Evolutionary conservation across 169 alveolate species (phyloP).

Genomic region (Perkinsus marinus): DNA sequence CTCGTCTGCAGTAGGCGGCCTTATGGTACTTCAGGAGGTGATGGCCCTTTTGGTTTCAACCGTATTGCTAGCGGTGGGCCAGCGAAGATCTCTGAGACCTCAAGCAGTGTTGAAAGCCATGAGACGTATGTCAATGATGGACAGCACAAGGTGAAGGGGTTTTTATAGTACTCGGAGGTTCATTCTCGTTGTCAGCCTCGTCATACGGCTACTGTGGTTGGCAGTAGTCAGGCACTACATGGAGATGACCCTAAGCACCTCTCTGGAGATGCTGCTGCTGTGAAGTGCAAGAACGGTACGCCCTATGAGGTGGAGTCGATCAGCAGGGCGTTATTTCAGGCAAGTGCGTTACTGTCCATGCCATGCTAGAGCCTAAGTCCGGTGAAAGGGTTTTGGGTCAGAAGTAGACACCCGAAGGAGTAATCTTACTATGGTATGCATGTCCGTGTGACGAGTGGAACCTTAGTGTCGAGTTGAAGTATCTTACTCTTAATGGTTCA

Average conservation of each 20-base stretch:
- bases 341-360: neutral
- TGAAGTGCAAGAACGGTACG: neutral
- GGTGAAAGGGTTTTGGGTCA: too few relatives aligned
- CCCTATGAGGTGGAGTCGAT: neutral
- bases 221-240: neutral
- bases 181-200: neutral
- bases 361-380: neutral
- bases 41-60: too few relatives aligned
- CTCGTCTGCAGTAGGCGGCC: too few relatives aligned
- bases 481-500: neutral
- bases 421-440: neutral
- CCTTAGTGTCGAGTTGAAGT: neutral
- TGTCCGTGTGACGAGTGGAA: neutral
- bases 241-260: neutral
- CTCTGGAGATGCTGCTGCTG: neutral
- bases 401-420: too few relatives aligned
- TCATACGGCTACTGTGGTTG: neutral
- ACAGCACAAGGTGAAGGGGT: neutral
- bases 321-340: neutral
- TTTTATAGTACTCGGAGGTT: neutral
- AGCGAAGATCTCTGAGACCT: neutral
- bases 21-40: too few relatives aligned
- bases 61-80: neutral
- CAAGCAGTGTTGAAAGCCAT: neutral
- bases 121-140: neutral